Evolutionary conservation across 1,284 basidiomycete genomes (phyloP), one percentile per base, ranked within the genome.

Genomic region (Cutaneotrichosporon arboriforme): DNA sequence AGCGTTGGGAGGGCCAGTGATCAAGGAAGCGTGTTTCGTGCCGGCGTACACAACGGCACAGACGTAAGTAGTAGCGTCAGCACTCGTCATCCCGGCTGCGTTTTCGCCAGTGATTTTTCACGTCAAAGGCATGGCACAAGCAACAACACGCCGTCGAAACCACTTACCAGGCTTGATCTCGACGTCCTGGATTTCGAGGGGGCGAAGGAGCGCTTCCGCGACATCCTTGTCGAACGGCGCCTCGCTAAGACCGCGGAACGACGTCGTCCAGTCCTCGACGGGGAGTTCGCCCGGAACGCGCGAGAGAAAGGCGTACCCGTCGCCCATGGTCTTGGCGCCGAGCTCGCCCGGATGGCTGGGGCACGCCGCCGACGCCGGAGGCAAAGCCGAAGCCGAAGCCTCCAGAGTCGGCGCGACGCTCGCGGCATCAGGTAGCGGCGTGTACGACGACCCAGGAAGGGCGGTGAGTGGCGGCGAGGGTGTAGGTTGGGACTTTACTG

Each of bases 161-260:
- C 35, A 37, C 51, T 18, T 34, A 47, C 52, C 53, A 35, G 61
- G 46, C 51, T 54, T 59, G 34, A 63, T 60, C 49, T 57, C 57
- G 20, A 55, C 49, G 33, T 56, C 56, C 15, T 53, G 44, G 4
- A 85, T 80, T 46, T 88, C 82, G 20, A 97, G 66, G 4, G 90
- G 87, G 8, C 84, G 81, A 65, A 88, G 78, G 22, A 97, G 76
- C 2, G 88, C 73, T 1, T 89, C 83, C 0, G 87, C 80, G 46
- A 83, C 80, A 54, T 96, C 87, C 60, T 81, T 83, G 4, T 83
- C 69, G 72, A 97, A 97, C 1, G 92, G 85, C 67, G 84, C 78
- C 3, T 79, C 75, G 8, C 87, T 88, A 38, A 97, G 77, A 0
- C 94, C 94, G 52, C 83, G 78, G 70, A 92, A 97, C 64, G 85